Percentiles rank a stretch among this genome's conserved stretches.
phyloP scores from a whole-genome alignment of 2,329 filamentous ascomycete genomes.

The Cladosporium sp. region DNA sequence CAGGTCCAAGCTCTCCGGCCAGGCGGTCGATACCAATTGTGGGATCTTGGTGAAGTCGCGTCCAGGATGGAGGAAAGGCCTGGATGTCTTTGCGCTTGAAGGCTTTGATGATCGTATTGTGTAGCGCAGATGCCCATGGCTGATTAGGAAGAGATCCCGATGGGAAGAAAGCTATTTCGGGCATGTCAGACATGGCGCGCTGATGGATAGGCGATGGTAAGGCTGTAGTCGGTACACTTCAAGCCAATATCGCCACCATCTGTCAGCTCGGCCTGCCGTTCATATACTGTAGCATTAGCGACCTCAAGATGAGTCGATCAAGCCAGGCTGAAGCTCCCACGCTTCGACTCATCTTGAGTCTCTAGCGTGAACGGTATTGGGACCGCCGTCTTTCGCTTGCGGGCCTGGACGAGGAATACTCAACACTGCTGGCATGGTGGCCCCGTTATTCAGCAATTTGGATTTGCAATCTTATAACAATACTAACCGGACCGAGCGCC shows the following conservation, averaged over 20 bases:
- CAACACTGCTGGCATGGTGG: no score
- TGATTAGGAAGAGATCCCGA: conserved; percentile 14
- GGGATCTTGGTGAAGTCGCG: conserved; percentile 19
- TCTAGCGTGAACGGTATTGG: neutral
- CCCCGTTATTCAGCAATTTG: no score
- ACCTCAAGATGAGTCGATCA: neutral
- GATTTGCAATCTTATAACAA: no score
- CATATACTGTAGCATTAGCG: neutral
- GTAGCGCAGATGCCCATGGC: conserved; percentile 20
- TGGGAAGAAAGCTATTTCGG: conserved; percentile 15
- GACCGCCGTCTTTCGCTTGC: no score
- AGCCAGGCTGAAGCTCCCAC: neutral
- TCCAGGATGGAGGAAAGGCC: conserved; percentile 23
- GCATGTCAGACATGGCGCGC: conserved; percentile 3
- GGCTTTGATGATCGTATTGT: conserved; percentile 19
- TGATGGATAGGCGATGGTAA: neutral
- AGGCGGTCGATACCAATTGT: conserved; percentile 16
- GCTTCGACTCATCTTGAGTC: conserved; percentile 3
- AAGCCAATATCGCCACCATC: neutral
- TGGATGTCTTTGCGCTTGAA: conserved; percentile 19
- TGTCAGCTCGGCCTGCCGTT: neutral
- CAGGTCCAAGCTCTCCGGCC: conserved; percentile 18
- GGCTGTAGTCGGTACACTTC: neutral
- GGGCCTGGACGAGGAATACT: no score
- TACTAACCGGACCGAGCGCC: no score